Evolutionary conservation across 345 rosid genomes (phyloP), one percentile per base, ranked within the genome.

Genomic region (Arabidopsis arenosa): DNA sequence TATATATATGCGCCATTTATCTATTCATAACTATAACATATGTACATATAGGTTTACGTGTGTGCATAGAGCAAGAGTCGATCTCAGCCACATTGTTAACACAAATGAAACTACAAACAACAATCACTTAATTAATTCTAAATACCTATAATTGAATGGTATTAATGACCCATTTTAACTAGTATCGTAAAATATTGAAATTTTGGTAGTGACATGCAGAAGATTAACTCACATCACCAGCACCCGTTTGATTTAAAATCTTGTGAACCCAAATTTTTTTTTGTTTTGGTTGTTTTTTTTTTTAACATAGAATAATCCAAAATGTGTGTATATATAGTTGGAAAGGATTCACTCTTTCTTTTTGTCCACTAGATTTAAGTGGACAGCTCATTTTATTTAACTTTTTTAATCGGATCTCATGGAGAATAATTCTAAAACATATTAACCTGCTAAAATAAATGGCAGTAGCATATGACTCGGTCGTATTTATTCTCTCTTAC

Each of bases 401-500:
- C 30, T 9, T 40, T 21, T 41, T 0, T 0, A 26, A 43, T 30
- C 37, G 54, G 55, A 70, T 57, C 75, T 44, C 47, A 33, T 45
- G 57, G 28, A 47, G 39, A 48, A 23, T 47, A 71, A 36, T 32
- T 35, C 21, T 7, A 44, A 70, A 45, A 56, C 55, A 47, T 71
- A 71, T 48, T 61, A 37, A 57, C 47, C 9, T 32, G 39, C 33
- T 57, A 37, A 37, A 36, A 15, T 4, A 36, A 26, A 9, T 36
- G 15, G 12, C 5, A 72, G 3, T 47, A 36, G 49, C 49, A 23
- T 72, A 61, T 70, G 9, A 60, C 40, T 72, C 30, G 21, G 18
- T 36, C 36, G 56, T n/a, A 49, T 51, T 49, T 49, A 6, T 72
- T 72, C 60, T 72, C 49, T 60, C 68, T 36, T 51, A 37, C 30